Evolutionary conservation across 768 basidiomycete genomes (phyloP), one percentile per base, ranked within the genome.

Genomic region (Coprinopsis sp.): DNA sequence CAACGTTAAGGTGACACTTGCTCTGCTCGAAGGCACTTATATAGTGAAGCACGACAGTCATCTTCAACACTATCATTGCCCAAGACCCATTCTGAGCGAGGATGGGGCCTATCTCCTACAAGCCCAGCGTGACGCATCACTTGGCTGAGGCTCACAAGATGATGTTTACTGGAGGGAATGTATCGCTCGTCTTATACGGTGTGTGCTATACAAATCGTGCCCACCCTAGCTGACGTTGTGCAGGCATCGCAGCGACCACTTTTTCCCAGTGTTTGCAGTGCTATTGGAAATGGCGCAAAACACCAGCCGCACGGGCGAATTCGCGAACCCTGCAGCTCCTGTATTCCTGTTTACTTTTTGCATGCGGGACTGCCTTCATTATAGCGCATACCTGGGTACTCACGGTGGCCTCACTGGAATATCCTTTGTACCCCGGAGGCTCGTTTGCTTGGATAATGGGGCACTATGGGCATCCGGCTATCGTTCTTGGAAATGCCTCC

Each of bases 401-500:
- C 18, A 18, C 23, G 18, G 40, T 42, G 3, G 22, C 40, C 7
- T 28, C 40, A 25, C 4, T 42, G 8, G 40, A 42, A 24, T 42
- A 42, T 16, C 40, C 40, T 5, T 22, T 42, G 10, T 42, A 42
- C 18, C 40, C 40, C 16, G 40, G 40, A 29, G 40, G 40, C 4
- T 28, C 40, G 8, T 42, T 14, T 18, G 12, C 13, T 16, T 42
- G 40, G 40, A 13, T 12, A 10, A 28, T 42, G n/a, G 23, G 11
- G 5, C 40, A 42, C 40, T 42, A 23, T 22, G 30, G 19, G 25
- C 5, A 42, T 13, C 24, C 40, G 4, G 23, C 23, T 10, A 12
- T 42, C 16, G 21, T 42, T 10, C 13, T 42, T 24, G 40, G 40
- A 7, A 19, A 42, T 10, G 27, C 23, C 23, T 13, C 40, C 4